These are phyloP conservation scores for Geranomyces variabilis DNA, from an alignment of 192 early-diverging fungal genomes.

Conservation along the genomic window DNA sequence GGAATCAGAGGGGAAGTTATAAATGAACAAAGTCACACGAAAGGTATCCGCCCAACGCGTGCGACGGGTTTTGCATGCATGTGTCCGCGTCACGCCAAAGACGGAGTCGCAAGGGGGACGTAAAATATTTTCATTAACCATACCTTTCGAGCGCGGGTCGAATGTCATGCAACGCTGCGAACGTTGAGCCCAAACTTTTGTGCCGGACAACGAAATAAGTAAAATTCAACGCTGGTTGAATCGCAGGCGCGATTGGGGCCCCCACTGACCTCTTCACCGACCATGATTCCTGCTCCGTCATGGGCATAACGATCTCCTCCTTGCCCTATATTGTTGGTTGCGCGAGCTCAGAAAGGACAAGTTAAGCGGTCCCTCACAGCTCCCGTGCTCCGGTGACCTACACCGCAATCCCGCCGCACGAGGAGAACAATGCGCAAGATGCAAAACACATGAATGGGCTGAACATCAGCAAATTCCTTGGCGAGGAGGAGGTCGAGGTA, in stretches of 20 bases:
- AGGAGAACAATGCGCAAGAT: slow-evolving; percentile 7
- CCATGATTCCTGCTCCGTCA: slow-evolving; percentile 24
- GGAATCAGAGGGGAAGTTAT: too few relatives aligned
- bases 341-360: not conserved
- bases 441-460: not conserved
- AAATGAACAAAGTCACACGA: too few relatives aligned
- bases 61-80: too few relatives aligned
- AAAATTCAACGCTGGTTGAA: too few relatives aligned
- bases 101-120: too few relatives aligned
- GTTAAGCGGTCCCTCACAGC: not conserved
- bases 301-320: slow-evolving; percentile 16
- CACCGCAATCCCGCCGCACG: not conserved
- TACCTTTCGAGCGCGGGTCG: not conserved
- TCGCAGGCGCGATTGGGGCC: not conserved
- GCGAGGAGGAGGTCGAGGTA: slow-evolving; percentile 23
- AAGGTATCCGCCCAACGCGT: too few relatives aligned
- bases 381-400: not conserved
- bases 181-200: not conserved
- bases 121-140: not conserved
- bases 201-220: not conserved
- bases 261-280: slow-evolving; percentile 22
- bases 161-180: too few relatives aligned
- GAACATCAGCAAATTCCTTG: slow-evolving; percentile 17
- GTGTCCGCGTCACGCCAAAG: too few relatives aligned
- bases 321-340: not conserved